phyloP scores from a whole-genome alignment of 257 asterid genomes.

The Cinchona pubescens region DNA sequence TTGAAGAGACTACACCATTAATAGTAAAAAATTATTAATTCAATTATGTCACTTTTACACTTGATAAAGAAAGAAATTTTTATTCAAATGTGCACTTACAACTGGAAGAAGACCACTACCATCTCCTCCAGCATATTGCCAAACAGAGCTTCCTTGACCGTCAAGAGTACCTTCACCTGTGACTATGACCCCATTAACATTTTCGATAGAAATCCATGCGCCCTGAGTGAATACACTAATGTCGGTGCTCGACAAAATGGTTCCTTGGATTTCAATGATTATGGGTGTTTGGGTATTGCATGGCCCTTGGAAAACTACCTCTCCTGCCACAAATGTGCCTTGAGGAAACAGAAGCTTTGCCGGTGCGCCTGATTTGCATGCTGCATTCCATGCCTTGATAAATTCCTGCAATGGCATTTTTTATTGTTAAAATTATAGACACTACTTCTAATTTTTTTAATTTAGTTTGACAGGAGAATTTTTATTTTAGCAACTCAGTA shows the following conservation, averaged over 20 bases:
- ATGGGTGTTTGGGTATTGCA: conserved; percentile 39
- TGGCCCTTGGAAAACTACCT: conserved; percentile 53
- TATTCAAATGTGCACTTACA: conserved; percentile 13
- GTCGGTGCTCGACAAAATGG: conserved; percentile 38
- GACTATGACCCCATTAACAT: conserved; percentile 34
- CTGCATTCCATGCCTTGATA: conserved; percentile 52
- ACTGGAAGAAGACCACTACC: conserved; percentile 26
- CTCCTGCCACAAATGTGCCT: conserved; percentile 43
- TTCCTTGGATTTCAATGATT: conserved; percentile 52
- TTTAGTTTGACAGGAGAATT: too few relatives aligned
- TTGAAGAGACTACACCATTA: conserved; percentile 9
- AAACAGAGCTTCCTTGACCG: conserved; percentile 41
- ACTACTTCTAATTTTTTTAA: too few relatives aligned
- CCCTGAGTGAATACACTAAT: conserved; percentile 34
- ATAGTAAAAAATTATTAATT: neutral
- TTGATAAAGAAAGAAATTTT: neutral
- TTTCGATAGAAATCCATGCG: conserved; percentile 45
- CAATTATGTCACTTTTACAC: neutral
- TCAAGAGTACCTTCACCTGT: conserved; percentile 64
- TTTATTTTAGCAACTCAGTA: too few relatives aligned
- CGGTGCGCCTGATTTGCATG: conserved; percentile 36
- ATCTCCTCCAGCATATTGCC: conserved; percentile 32
- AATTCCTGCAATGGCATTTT: conserved; percentile 29
- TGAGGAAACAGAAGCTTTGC: conserved; percentile 46
- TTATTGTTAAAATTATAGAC: neutral